Base-by-base conservation (phyloP, 768 basidiomycete species). In the Podaxis sp. region DNA sequence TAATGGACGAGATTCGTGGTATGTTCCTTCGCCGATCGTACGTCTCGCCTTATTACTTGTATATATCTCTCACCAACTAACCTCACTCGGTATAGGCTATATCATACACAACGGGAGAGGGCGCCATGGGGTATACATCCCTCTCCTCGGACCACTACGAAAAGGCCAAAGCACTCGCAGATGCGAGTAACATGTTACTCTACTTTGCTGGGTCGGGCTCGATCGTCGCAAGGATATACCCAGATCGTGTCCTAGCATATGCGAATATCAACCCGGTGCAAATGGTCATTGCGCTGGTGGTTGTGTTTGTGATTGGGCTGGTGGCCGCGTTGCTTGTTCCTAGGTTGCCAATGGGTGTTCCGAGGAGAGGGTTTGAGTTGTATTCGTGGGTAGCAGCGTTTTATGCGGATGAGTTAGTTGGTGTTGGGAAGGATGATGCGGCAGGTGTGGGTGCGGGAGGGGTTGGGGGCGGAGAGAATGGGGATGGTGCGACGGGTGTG, bases 11-110 rank as follows among this genome's bases (percentile, higher is more conserved):
- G 77, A 78, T 59, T 59, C 72, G 3, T 71, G 53, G 24, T 81
- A 80, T 64, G 77, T 77, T 8, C 78, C 80, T 20, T 76, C 76
- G 4, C 78, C 77, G n/a, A 75, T 74, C 44, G 79, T 80, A 57
- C 49, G 72, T 59, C 41, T 13, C 38, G 13, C 48, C 30, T 44
- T 7, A 22, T 20, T 13, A n/a, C 49, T 41, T n/a, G 0, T 52
- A 30, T 56, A 24, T 30, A 48, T 22, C 20, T 28, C 8, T 28
- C 20, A 13, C 20, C 15, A 28, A 50, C 49, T 10, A 50, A 50
- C 20, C 24, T 24, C 8, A 20, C 24, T 11, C 12, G 49, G 20
- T 28, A 3, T 54, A 80, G 79, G 65, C 74, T 17, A 66, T 80
- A 24, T 76, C 78, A 1, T 80, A 73, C 56, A 76, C 79, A 15